Evolutionary conservation across 1,284 basidiomycete genomes (phyloP).

Genomic region (Singerocomus inundabilis): DNA sequence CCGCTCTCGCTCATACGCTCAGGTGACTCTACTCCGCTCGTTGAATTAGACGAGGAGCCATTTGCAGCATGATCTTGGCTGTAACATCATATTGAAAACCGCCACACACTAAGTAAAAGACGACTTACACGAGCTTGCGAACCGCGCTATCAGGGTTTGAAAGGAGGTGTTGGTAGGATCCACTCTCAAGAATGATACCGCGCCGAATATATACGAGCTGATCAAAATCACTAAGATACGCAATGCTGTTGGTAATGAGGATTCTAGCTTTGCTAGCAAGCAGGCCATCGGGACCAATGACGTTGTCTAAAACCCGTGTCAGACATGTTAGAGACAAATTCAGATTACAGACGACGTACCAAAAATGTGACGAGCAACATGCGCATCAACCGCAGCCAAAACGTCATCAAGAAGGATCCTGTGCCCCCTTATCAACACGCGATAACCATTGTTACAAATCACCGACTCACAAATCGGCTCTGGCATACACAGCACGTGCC

Average conservation of each 20-base stretch:
- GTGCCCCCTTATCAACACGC: background rate
- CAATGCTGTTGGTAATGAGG: slow-evolving; percentile 87
- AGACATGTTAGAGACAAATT: background rate
- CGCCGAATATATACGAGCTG: slow-evolving; percentile 78
- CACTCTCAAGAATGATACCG: slow-evolving; percentile 83
- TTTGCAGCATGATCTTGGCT: slow-evolving; percentile 31
- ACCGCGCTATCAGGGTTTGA: slow-evolving; percentile 68
- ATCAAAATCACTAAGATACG: slow-evolving; percentile 85
- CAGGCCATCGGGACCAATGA: slow-evolving; percentile 87
- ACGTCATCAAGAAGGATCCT: slow-evolving; percentile 38
- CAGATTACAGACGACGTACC: slow-evolving; percentile 36
- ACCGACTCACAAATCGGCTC: slow-evolving; percentile 49
- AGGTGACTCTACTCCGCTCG: slow-evolving; percentile 55
- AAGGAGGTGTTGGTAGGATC: slow-evolving; percentile 67
- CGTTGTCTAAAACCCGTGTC: slow-evolving; percentile 57
- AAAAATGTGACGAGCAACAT: slow-evolving; percentile 68
- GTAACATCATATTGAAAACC: background rate
- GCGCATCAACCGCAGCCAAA: slow-evolving; percentile 64
- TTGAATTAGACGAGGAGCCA: slow-evolving; percentile 45
- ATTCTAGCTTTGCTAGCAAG: slow-evolving; percentile 85
- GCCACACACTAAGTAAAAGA: background rate
- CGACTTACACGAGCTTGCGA: slow-evolving; percentile 75
- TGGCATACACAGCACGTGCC: slow-evolving; percentile 48
- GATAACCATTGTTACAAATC: background rate
- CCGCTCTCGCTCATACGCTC: slow-evolving; percentile 42